Conservation (phyloP, 345 rosid species). For the Linum lewisii region DNA sequence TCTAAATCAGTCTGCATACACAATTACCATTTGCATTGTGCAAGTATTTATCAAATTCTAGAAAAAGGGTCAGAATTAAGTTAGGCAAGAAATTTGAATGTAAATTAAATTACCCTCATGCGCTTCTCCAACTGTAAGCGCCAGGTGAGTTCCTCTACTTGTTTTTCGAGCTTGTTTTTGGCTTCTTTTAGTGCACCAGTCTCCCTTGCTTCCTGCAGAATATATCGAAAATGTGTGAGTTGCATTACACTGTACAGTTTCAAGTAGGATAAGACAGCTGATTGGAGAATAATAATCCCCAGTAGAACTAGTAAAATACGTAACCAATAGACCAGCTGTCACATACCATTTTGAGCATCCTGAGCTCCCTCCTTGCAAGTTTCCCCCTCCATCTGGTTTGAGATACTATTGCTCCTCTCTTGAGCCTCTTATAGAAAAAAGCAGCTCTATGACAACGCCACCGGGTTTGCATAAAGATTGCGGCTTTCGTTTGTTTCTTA, state of each 20-base stretch:
- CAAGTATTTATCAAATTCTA: slow-evolving; percentile 1
- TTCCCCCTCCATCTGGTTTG: slow-evolving; percentile 80
- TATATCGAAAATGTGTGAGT: neutral
- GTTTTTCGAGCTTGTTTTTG: slow-evolving; percentile 55
- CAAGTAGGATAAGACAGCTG: too few relatives aligned
- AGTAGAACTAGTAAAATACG: neutral
- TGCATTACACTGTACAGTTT: too few relatives aligned
- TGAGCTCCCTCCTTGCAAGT: slow-evolving; percentile 52
- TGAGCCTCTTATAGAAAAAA: slow-evolving; percentile 48
- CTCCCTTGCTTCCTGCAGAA: slow-evolving; percentile 57
- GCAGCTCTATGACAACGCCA: slow-evolving; percentile 57
- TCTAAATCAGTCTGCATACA: slow-evolving; percentile 37
- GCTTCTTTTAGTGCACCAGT: slow-evolving; percentile 64
- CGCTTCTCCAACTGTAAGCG: slow-evolving; percentile 50
- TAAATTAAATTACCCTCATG: slow-evolving; percentile 30
- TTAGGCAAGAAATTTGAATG: neutral
- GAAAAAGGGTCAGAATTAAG: neutral
- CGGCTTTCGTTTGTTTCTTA: slow-evolving; percentile 54
- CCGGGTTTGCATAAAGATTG: slow-evolving; percentile 51
- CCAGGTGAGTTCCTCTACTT: slow-evolving; percentile 58
- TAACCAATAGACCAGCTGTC: slow-evolving; percentile 5
- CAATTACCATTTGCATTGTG: slow-evolving; percentile 2
- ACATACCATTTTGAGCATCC: slow-evolving; percentile 71
- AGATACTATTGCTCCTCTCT: slow-evolving; percentile 45
- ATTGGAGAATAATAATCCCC: too few relatives aligned